Percentiles rank a stretch among this genome's conserved stretches.
Conservation (phyloP, 345 rosid species). For the Gossypium bickii region DNA sequence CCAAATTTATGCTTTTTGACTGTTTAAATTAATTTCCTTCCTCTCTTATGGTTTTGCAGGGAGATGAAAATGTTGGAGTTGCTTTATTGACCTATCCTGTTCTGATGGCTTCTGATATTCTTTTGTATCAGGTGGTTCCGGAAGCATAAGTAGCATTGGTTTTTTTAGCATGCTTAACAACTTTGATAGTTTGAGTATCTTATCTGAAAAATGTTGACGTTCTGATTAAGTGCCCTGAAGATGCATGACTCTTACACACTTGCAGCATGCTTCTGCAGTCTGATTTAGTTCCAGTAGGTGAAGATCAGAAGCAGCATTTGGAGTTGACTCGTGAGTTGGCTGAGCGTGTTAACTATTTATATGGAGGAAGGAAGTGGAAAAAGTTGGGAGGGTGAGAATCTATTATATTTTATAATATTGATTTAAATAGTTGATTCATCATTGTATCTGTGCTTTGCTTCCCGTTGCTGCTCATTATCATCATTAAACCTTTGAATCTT, state of each 20-base stretch:
- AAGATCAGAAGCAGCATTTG: constrained; percentile 94
- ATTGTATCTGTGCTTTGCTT: not conserved
- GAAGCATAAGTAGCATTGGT: constrained; percentile 9
- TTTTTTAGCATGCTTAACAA: not conserved
- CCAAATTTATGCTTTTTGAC: not conserved
- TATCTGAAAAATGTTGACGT: constrained; percentile 15
- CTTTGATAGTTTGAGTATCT: not conserved
- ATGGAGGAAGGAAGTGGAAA: constrained; percentile 97
- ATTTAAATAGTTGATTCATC: constrained; percentile 8
- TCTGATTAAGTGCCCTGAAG: constrained; percentile 22
- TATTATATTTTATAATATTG: not conserved
- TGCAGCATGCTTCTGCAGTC: constrained; percentile 61
- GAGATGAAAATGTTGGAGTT: constrained; percentile 76
- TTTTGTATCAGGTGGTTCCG: constrained; percentile 73
- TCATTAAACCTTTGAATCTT: constrained; percentile 15
- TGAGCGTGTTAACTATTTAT: constrained; percentile 67
- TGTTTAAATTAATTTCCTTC: constrained; percentile 10
- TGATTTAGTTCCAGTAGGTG: constrained; percentile 94
- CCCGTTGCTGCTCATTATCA: not conserved
- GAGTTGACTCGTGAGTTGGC: constrained; percentile 89
- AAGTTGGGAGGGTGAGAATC: constrained; percentile 82
- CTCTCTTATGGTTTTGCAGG: constrained; percentile 44
- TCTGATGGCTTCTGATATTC: constrained; percentile 91
- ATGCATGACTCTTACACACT: constrained; percentile 36
- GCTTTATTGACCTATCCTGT: constrained; percentile 86